Percentiles rank a stretch among this genome's conserved stretches.
These are phyloP conservation scores for Ulmus americana DNA, from an alignment of 331 rosid species.

Conservation along the genomic window DNA sequence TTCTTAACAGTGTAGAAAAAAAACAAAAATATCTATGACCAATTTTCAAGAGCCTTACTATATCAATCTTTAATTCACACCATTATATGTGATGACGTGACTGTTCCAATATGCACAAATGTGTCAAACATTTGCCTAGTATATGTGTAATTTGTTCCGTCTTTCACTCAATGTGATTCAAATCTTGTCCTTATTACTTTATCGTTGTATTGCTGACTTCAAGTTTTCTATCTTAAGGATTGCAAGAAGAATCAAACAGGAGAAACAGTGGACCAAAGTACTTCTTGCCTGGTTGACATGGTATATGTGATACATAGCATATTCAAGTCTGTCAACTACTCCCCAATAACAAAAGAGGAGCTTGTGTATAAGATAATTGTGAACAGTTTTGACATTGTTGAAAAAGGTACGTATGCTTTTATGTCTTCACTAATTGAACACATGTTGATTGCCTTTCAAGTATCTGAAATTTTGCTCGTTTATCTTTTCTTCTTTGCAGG, in stretches of 20 bases:
- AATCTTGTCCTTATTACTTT: neutral
- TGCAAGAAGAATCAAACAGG: conserved; percentile 21
- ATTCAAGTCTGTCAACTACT: conserved; percentile 42
- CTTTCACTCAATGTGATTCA: neutral
- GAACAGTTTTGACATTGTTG: conserved; percentile 42
- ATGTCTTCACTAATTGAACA: neutral
- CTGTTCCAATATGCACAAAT: neutral
- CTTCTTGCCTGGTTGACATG: conserved; percentile 37
- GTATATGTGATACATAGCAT: conserved; percentile 48
- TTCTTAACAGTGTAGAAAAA: neutral
- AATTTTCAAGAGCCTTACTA: neutral
- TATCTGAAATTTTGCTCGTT: conserved; percentile 15
- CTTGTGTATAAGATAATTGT: conserved; percentile 58
- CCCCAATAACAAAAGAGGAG: conserved; percentile 58
- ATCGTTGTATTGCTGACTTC: conserved; percentile 6
- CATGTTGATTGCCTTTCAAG: conserved; percentile 6
- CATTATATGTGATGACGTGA: neutral
- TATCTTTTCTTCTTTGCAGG: conserved; percentile 32
- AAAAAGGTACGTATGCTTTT: conserved; percentile 42
- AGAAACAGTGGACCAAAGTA: conserved; percentile 11
- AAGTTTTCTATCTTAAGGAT: conserved; percentile 26
- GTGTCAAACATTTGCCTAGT: neutral
- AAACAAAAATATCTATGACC: neutral
- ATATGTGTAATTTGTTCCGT: neutral
- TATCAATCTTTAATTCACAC: neutral